Evolutionary conservation across 192 early-diverging fungal genomes (phyloP).

Genomic region (Coemansia sp.): DNA sequence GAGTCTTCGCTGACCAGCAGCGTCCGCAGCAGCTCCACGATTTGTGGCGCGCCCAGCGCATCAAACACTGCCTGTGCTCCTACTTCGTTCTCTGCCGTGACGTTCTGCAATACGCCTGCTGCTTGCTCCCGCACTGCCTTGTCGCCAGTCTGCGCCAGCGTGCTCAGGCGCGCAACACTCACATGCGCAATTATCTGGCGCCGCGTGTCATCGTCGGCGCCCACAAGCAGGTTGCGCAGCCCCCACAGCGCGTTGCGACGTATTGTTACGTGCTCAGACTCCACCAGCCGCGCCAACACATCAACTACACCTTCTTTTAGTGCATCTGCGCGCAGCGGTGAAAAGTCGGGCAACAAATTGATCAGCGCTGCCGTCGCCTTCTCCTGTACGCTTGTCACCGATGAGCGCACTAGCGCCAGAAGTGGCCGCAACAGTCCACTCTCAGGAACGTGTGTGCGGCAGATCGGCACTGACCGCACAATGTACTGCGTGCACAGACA

Average conservation of each 20-base stretch:
- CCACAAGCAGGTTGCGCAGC: constrained; percentile 37
- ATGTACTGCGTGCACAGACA: constrained; percentile 53
- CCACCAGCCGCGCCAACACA: constrained; percentile 25
- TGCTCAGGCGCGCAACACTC: constrained; percentile 21
- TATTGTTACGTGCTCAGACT: constrained; percentile 12
- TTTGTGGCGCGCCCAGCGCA: constrained; percentile 13
- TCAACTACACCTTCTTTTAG: constrained; percentile 39
- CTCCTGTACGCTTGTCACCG: constrained; percentile 29
- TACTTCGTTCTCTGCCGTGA: constrained; percentile 26
- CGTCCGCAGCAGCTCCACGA: constrained; percentile 24
- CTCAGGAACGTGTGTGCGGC: constrained; percentile 50
- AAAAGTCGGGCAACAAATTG: constrained; percentile 45
- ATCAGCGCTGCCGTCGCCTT: constrained; percentile 46
- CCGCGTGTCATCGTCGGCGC: constrained; percentile 36
- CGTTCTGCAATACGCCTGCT: constrained; percentile 35
- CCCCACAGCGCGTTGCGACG: constrained; percentile 51
- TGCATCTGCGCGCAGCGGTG: constrained; percentile 40
- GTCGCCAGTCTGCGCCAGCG: constrained; percentile 23
- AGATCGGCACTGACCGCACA: constrained; percentile 50
- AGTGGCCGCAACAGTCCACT: constrained; percentile 44
- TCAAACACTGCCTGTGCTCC: constrained; percentile 31
- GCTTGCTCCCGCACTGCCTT: constrained; percentile 37
- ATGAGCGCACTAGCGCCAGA: constrained; percentile 21
- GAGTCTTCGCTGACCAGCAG: constrained; percentile 14
- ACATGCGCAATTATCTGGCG: constrained; percentile 27